These are phyloP conservation scores for Codiaeum variegatum DNA, from an alignment of 441 rosid genomes.

Conservation along the genomic window DNA sequence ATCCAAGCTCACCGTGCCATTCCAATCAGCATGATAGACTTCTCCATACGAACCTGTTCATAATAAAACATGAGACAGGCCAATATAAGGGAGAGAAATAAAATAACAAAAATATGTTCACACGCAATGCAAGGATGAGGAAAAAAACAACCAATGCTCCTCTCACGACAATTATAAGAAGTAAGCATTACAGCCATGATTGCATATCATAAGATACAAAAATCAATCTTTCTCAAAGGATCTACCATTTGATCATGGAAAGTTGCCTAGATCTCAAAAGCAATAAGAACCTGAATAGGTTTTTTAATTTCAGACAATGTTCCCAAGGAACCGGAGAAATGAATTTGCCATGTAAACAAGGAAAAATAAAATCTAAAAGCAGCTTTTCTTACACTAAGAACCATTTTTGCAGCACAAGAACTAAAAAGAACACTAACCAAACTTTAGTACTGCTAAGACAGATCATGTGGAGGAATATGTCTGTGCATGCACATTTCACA, in stretches of 20 bases:
- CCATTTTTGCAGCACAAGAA: background rate
- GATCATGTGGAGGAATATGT: background rate
- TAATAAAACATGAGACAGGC: slow-evolving; percentile 22
- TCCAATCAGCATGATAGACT: slow-evolving; percentile 96
- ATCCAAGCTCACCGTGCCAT: slow-evolving; percentile 81
- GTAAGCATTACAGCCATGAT: background rate
- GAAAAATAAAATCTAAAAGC: slow-evolving; percentile 2
- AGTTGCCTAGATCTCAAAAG: background rate
- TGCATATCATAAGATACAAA: background rate
- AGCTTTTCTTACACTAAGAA: background rate
- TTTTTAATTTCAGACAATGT: background rate
- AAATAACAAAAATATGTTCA: background rate
- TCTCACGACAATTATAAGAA: background rate
- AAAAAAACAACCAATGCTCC: slow-evolving; percentile 2
- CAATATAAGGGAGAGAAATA: background rate
- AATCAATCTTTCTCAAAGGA: slow-evolving; percentile 3
- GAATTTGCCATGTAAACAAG: slow-evolving; percentile 1
- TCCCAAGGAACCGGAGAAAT: slow-evolving; percentile 1
- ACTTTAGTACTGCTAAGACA: background rate
- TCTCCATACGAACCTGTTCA: slow-evolving; percentile 94
- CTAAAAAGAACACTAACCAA: background rate
- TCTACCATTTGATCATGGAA: background rate
- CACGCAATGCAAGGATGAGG: background rate
- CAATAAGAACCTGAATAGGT: background rate
- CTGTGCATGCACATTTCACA: background rate